These are phyloP conservation scores for Huntiella savannae DNA, from an alignment of 2,329 filamentous ascomycete genomes.

Conservation along the genomic window DNA sequence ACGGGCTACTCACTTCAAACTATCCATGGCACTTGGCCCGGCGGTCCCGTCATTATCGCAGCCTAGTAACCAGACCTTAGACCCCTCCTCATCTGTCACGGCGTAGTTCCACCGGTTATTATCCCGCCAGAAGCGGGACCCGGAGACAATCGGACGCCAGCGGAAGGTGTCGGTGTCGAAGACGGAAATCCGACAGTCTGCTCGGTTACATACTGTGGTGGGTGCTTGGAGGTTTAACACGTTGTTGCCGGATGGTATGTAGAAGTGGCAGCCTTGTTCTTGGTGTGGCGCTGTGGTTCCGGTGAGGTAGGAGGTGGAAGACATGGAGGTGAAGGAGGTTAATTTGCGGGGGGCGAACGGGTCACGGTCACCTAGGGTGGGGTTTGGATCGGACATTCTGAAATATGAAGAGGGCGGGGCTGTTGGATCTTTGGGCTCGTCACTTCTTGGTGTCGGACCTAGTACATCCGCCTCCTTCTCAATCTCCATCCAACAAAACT, in stretches of 20 bases:
- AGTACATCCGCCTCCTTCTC: conserved; percentile 49
- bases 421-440: no score
- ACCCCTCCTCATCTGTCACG: conserved; percentile 84
- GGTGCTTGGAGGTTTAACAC: conserved; percentile 90
- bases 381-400: no score
- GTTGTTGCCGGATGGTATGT: conserved; percentile 82
- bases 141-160: conserved; percentile 91
- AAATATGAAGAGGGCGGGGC: no score
- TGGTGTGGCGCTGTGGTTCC: conserved; percentile 40
- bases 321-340: no score
- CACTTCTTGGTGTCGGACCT: no score
- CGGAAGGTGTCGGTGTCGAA: conserved; percentile 71
- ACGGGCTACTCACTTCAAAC: no score
- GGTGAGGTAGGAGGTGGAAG: no score
- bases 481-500: conserved; percentile 93
- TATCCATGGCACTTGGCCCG: no score
- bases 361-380: no score
- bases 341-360: no score
- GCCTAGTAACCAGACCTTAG: conserved; percentile 91
- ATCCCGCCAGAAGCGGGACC: conserved; percentile 75
- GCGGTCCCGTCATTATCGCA: conserved; percentile 32
- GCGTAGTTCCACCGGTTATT: conserved; percentile 98
- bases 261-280: conserved; percentile 82
- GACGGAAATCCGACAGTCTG: conserved; percentile 78
- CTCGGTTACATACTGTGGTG: conserved; percentile 65